These are phyloP conservation scores for Grosmannia serpens DNA, from an alignment of 2,329 filamentous ascomycete genomes.

Conservation along the genomic window DNA sequence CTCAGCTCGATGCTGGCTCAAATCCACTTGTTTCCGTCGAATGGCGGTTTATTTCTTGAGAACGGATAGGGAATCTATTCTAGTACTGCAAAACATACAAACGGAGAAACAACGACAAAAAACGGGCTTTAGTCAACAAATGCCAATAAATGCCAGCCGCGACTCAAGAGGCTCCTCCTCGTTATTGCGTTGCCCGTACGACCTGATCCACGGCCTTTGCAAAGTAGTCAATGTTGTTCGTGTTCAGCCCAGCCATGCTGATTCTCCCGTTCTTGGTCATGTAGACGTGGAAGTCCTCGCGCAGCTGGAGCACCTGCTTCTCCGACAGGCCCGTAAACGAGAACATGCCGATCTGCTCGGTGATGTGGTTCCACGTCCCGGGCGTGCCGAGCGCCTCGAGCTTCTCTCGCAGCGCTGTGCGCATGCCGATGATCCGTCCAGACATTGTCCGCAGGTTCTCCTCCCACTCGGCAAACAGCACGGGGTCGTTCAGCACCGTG, in stretches of 20 bases:
- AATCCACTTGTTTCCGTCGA: background rate
- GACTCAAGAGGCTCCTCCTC: background rate
- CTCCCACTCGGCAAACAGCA: slow-evolving; percentile 84
- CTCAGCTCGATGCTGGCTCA: background rate
- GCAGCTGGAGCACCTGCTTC: slow-evolving; percentile 59
- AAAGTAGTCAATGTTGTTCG: slow-evolving; percentile 84
- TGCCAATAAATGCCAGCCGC: background rate
- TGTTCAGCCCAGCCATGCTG: slow-evolving; percentile 96
- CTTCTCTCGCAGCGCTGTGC: slow-evolving; percentile 62
- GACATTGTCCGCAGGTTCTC: slow-evolving; percentile 88
- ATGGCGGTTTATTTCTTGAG: background rate
- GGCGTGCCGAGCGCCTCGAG: slow-evolving; percentile 79
- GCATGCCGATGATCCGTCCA: slow-evolving; percentile 89
- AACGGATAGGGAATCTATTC: background rate
- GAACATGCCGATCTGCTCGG: slow-evolving; percentile 99
- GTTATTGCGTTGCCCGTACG: slow-evolving; percentile 40
- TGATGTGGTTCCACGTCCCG: slow-evolving; percentile 93
- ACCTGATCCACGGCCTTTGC: slow-evolving; percentile 81
- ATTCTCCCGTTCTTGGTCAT: slow-evolving; percentile 98
- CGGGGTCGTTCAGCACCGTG: slow-evolving; percentile 69
- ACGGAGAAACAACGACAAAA: background rate
- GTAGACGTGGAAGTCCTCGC: slow-evolving; percentile 64
- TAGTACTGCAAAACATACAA: background rate
- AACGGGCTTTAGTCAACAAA: background rate
- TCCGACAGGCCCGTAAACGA: slow-evolving; percentile 76